Conservation (phyloP, 75 land plant species). For the Azolla pinnata region DNA sequence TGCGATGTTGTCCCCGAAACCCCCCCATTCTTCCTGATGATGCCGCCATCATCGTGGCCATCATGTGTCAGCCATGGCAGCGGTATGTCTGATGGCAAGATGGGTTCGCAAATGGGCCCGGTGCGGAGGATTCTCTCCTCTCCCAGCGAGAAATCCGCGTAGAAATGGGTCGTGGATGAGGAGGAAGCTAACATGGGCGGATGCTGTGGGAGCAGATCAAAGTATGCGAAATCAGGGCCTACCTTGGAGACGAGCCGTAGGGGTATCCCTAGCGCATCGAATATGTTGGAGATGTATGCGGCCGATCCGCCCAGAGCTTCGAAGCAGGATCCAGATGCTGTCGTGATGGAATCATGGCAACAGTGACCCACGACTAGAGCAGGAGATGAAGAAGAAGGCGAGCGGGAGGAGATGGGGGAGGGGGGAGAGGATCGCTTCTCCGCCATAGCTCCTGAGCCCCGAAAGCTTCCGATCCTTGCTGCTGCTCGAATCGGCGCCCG, state of each 20-base stretch:
- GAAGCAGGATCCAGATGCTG: slow-evolving; percentile 26
- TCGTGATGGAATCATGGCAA: slow-evolving; percentile 76
- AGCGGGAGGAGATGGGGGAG: not conserved
- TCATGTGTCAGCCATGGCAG: slow-evolving; percentile 16
- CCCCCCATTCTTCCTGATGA: too few species aligned
- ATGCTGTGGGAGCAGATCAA: slow-evolving; percentile 6
- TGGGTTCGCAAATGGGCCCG: slow-evolving; percentile 47
- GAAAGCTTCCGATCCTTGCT: too few species aligned
- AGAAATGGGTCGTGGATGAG: slow-evolving; percentile 51
- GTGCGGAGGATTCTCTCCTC: slow-evolving; percentile 51
- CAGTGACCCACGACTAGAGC: slow-evolving; percentile 76
- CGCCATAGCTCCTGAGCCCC: too few species aligned
- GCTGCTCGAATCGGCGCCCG: too few species aligned
- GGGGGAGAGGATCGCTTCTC: not conserved
- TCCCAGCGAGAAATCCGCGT: slow-evolving; percentile 47
- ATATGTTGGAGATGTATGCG: slow-evolving; percentile 64
- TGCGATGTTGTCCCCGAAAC: too few species aligned
- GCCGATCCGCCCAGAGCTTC: slow-evolving; percentile 85
- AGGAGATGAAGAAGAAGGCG: not conserved
- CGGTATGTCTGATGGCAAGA: slow-evolving; percentile 50
- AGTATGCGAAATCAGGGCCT: slow-evolving; percentile 67
- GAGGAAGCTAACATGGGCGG: slow-evolving; percentile 9
- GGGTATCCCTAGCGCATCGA: slow-evolving; percentile 44
- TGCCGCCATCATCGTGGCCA: too few species aligned
- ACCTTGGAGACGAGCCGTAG: slow-evolving; percentile 54